phyloP scores from a whole-genome alignment of 495 filamentous ascomycete species.

The Penicillium tannophilum region DNA sequence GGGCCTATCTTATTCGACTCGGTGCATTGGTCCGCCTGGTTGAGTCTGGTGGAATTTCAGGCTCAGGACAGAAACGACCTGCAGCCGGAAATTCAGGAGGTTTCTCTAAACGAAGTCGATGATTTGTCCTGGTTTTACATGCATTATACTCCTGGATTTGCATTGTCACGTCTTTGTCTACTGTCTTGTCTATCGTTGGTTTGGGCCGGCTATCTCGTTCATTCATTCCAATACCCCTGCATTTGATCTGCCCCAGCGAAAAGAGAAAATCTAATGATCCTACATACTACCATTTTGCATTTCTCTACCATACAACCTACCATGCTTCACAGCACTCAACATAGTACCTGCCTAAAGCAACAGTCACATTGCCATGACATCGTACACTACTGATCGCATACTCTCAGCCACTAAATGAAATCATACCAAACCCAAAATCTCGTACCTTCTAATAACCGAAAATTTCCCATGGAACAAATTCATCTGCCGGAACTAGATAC shows the following conservation, averaged over 20 bases:
- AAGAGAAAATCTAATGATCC: background rate
- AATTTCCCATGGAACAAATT: background rate
- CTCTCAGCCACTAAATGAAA: background rate
- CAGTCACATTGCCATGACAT: background rate
- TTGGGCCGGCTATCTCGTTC: conserved; percentile 28
- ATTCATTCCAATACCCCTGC: conserved; percentile 34
- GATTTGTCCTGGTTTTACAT: conserved; percentile 15
- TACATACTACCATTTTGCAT: background rate
- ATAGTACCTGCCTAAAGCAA: background rate
- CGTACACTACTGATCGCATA: background rate
- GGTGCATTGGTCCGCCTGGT: conserved; percentile 33
- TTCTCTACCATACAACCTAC: background rate
- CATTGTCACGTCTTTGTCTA: background rate
- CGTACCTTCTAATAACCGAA: background rate
- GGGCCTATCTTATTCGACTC: conserved; percentile 38
- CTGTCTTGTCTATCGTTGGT: conserved; percentile 10
- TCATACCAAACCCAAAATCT: background rate
- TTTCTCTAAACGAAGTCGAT: conserved; percentile 40
- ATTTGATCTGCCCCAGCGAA: conserved; percentile 15
- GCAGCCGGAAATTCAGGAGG: conserved; percentile 33
- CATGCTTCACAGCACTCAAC: background rate
- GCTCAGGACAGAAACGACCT: conserved; percentile 38
- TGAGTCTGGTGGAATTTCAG: conserved; percentile 24
- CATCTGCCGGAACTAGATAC: background rate
- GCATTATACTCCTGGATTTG: conserved; percentile 10